Evolutionary conservation across 768 basidiomycete species (phyloP).

Genomic region (Boletus rex-veris): DNA sequence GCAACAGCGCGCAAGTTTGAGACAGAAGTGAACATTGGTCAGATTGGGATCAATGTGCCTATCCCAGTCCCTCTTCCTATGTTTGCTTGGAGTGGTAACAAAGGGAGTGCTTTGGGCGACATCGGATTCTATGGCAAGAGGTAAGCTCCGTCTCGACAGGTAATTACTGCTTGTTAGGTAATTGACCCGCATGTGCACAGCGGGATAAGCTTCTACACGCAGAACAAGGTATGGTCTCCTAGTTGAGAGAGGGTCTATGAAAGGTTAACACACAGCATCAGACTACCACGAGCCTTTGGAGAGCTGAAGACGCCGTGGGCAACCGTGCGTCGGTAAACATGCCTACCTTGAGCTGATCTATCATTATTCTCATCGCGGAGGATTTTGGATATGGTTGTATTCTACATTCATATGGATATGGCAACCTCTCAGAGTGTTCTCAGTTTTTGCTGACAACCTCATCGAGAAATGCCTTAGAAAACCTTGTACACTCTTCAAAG

Average conservation of each 20-base stretch:
- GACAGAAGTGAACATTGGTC: conserved; percentile 80
- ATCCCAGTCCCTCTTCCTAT: conserved; percentile 91
- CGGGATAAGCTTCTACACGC: conserved; percentile 94
- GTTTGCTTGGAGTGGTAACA: conserved; percentile 98
- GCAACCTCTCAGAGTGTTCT: background rate
- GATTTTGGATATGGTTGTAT: conserved; percentile 3
- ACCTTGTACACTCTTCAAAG: conserved; percentile 70
- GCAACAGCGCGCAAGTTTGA: conserved; percentile 95
- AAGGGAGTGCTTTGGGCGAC: conserved; percentile 81
- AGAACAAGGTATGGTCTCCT: conserved; percentile 67
- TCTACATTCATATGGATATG: conserved; percentile 4
- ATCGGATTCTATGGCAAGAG: conserved; percentile 90
- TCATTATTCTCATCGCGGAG: background rate
- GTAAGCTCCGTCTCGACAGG: conserved; percentile 33
- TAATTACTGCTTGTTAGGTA: background rate
- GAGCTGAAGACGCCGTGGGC: conserved; percentile 76
- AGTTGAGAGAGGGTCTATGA: background rate
- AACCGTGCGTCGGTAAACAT: conserved; percentile 81
- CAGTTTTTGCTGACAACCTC: conserved; percentile 41
- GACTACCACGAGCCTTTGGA: conserved; percentile 95
- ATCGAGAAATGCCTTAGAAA: conserved; percentile 81
- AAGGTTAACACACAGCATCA: conserved; percentile 28
- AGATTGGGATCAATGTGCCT: conserved; percentile 90
- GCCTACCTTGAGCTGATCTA: conserved; percentile 61
- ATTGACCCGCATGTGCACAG: conserved; percentile 33